Conservation (phyloP, 73 alveolate genomes). For the Paramecium pentaurelia region DNA sequence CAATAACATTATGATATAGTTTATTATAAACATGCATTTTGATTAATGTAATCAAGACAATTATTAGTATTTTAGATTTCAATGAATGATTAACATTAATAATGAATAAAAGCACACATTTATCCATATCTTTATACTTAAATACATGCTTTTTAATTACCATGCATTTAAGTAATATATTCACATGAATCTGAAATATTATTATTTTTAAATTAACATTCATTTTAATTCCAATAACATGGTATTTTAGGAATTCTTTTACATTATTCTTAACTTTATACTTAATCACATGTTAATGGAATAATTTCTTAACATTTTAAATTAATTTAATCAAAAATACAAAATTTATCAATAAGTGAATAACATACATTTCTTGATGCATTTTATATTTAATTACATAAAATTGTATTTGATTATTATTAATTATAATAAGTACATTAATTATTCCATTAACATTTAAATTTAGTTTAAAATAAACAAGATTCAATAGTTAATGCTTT, state of each 20-base stretch:
- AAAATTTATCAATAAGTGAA: background rate
- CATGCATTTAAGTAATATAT: background rate
- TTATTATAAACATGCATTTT: background rate
- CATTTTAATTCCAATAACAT: background rate
- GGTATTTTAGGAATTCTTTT: background rate
- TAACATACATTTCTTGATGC: background rate
- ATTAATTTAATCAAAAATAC: background rate
- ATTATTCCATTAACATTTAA: background rate
- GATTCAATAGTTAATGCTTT: background rate
- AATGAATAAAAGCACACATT: background rate
- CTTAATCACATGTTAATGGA: background rate
- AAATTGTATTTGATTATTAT: background rate
- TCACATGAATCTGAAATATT: background rate
- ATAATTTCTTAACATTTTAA: background rate
- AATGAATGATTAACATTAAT: background rate
- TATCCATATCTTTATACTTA: background rate
- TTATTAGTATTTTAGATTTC: background rate
- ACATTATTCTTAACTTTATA: background rate
- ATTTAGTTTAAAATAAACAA: background rate
- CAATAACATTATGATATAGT: background rate
- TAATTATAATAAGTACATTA: background rate
- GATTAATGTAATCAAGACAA: background rate
- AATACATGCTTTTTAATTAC: background rate
- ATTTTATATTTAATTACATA: background rate
- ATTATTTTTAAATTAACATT: background rate